phyloP scores from a whole-genome alignment of 2,329 filamentous ascomycete species.

The Lachnellula subtilissima region DNA sequence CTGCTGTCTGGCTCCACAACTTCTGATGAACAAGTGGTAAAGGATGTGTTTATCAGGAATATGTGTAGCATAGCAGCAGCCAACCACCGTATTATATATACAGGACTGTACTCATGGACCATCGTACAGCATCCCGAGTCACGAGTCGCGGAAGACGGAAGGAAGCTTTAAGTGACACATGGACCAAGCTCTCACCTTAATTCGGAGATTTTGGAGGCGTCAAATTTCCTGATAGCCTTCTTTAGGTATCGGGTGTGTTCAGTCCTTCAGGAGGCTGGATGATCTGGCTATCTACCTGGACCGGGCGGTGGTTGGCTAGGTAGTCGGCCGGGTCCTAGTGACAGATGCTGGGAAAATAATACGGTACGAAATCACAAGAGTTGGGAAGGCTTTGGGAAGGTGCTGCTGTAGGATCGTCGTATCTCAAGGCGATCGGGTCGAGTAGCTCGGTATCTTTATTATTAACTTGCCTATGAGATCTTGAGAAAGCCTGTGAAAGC shows the following conservation, averaged over 20 bases:
- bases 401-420: slow-evolving; percentile 1
- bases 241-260: slow-evolving; percentile 10
- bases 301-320: slow-evolving; percentile 12
- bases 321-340: not conserved
- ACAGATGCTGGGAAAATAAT: too few species aligned
- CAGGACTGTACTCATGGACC: too few species aligned
- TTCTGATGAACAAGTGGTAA: not conserved
- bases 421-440: not conserved
- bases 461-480: not conserved
- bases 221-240: slow-evolving; percentile 18
- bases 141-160: not conserved
- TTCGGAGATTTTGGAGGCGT: slow-evolving; percentile 10
- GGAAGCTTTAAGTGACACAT: not conserved
- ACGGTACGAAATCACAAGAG: too few species aligned
- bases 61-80: too few species aligned
- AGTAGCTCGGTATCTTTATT: not conserved
- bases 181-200: slow-evolving; percentile 17
- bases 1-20: not conserved
- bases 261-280: not conserved
- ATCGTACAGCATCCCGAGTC: not conserved
- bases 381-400: too few species aligned
- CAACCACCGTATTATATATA: too few species aligned
- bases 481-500: not conserved
- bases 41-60: not conserved
- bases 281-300: not conserved